Evolutionary conservation across 768 basidiomycete genomes (phyloP).

Genomic region (Coprinopsis strossmayeri): DNA sequence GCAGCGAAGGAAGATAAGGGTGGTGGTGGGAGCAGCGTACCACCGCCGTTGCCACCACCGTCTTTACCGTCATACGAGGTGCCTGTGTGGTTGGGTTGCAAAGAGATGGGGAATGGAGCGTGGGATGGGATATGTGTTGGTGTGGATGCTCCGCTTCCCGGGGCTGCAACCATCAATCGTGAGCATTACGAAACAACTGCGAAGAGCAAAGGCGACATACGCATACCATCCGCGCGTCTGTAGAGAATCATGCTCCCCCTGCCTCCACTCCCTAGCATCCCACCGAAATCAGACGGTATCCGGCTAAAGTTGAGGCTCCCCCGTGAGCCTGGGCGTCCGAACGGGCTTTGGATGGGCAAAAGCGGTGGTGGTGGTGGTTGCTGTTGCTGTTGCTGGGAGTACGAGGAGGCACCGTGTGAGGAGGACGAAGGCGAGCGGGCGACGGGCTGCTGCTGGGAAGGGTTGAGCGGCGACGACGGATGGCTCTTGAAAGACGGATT

Average conservation of each 20-base stretch:
- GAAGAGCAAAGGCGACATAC: background rate
- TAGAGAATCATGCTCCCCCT: slow-evolving; percentile 32
- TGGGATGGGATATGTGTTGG: background rate
- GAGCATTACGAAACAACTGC: background rate
- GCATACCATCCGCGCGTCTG: slow-evolving; percentile 17
- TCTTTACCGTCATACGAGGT: no score
- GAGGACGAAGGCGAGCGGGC: background rate
- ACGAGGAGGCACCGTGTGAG: background rate
- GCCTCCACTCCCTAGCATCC: no score
- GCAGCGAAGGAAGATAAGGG: background rate
- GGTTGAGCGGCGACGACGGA: slow-evolving; percentile 5
- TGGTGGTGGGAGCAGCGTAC: slow-evolving; percentile 5
- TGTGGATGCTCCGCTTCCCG: background rate
- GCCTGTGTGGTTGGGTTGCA: slow-evolving; percentile 4
- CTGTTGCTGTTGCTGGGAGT: background rate
- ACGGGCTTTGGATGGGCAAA: background rate
- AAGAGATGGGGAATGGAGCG: no score
- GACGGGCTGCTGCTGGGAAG: background rate
- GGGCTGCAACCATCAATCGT: background rate
- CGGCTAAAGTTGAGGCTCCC: slow-evolving; percentile 1
- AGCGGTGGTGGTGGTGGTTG: background rate
- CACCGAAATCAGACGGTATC: slow-evolving; percentile 2
- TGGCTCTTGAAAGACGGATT: background rate
- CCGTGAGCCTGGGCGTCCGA: slow-evolving; percentile 4
- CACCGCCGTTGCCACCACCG: slow-evolving; percentile 11